phyloP scores from a whole-genome alignment of 768 basidiomycete species.

The Suillus alpinus region DNA sequence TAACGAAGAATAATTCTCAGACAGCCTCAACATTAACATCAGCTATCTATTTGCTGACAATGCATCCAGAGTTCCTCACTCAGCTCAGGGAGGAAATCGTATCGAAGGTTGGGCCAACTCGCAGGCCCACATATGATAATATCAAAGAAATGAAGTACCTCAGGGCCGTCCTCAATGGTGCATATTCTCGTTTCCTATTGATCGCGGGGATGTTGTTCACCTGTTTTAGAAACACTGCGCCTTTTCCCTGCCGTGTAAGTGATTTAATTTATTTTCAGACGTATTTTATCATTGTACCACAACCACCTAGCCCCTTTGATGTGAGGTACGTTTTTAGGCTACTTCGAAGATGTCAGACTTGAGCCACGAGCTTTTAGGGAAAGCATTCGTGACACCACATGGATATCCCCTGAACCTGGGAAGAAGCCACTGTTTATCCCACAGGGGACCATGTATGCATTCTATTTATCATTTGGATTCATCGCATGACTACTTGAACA shows the following conservation, averaged over 20 bases:
- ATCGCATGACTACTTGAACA: not conserved
- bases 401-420: constrained; percentile 19
- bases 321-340: constrained; percentile 19
- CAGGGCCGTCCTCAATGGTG: constrained; percentile 44
- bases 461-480: not conserved
- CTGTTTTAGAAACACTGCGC: constrained; percentile 27
- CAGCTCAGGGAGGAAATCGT: constrained; percentile 44
- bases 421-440: constrained; percentile 31
- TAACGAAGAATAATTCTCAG: constrained; percentile 20
- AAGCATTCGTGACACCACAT: constrained; percentile 22
- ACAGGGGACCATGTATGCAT: constrained; percentile 18
- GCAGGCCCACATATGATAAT: constrained; percentile 39
- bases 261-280: not conserved
- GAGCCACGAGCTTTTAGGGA: constrained; percentile 11
- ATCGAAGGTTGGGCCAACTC: constrained; percentile 31
- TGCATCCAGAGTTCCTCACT: constrained; percentile 40
- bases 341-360: not conserved
- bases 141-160: constrained; percentile 43
- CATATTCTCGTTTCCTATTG: not conserved
- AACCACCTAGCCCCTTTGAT: constrained; percentile 30
- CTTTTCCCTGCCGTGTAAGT: constrained; percentile 33
- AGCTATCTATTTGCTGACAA: constrained; percentile 43
- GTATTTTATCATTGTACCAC: not conserved
- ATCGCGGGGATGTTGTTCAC: not conserved
- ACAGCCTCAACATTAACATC: constrained; percentile 45